Evolutionary conservation across 2,329 filamentous ascomycete species (phyloP).

Genomic region (Aureobasidium lini): DNA sequence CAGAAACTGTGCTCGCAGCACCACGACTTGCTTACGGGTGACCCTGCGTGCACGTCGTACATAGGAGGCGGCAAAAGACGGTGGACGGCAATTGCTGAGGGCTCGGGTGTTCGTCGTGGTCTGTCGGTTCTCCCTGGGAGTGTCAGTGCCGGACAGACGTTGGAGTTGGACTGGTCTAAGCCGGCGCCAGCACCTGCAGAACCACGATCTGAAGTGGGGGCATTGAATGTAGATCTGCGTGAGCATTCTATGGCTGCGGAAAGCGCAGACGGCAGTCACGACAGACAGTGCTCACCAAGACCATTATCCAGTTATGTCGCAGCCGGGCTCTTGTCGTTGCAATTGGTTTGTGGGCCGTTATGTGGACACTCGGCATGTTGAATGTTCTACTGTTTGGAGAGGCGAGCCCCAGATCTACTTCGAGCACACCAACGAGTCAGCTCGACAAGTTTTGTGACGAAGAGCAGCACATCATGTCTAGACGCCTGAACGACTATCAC

Average conservation of each 20-base stretch:
- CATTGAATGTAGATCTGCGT: not conserved
- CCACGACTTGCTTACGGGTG: not conserved
- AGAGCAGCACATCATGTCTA: not conserved
- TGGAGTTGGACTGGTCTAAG: not conserved
- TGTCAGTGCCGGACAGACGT: not conserved
- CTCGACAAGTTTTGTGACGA: not conserved
- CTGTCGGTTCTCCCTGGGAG: not conserved
- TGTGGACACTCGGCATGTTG: not conserved
- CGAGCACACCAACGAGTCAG: not conserved
- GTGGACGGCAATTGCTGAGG: not conserved
- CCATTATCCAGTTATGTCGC: not conserved
- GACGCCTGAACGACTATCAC: not conserved
- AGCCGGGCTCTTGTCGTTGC: not conserved
- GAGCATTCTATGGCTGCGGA: not conserved
- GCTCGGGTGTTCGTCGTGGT: not conserved
- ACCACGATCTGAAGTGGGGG: not conserved
- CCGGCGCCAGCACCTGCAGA: not conserved
- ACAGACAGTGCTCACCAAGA: not conserved
- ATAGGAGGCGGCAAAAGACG: not conserved
- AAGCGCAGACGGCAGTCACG: not conserved
- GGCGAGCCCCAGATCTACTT: constrained; percentile 1
- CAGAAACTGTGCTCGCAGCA: not conserved
- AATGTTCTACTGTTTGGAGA: constrained; percentile 6
- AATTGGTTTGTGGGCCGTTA: not conserved
- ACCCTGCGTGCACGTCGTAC: too few species aligned